Evolutionary conservation across 2,329 filamentous ascomycete genomes (phyloP), one percentile per base, ranked within the genome.

Genomic region (Sarocladium oryzae): DNA sequence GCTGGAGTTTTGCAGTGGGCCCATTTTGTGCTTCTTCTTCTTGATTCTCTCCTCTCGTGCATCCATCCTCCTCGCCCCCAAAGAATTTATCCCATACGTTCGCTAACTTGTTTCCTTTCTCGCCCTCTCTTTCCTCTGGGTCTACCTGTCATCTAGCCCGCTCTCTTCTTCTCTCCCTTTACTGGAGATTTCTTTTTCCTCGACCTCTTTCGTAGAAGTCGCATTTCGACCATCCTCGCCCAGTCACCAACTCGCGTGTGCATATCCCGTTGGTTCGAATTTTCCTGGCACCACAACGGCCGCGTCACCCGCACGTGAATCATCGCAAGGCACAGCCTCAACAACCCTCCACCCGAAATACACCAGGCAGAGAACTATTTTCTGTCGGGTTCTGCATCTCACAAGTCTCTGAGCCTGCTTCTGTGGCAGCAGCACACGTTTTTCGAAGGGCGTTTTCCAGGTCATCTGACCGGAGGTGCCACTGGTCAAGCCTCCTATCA

Each of bases 311-410:
- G 16, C 50, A 51, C 50, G 38, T 51, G 49, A 51, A 45, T 21
- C 50, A 51, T 49, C 46, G 24, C 43, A n/a, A 13, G 28, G 43
- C 43, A 48, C 43, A 32, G 43, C 43, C 43, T 48, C 37, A 49
- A 36, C 43, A 41, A 24, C 35, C n/a, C n/a, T n/a, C n/a, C n/a
- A n/a, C n/a, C 37, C 58, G 57, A 9, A 56, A n/a, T n/a, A n/a
- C n/a, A n/a, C n/a, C n/a, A n/a, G n/a, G n/a, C n/a, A n/a, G n/a
- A n/a, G n/a, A n/a, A n/a, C n/a, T n/a, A n/a, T n/a, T n/a, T n/a
- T n/a, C n/a, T n/a, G n/a, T n/a, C n/a, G n/a, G n/a, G n/a, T n/a
- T n/a, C n/a, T n/a, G n/a, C n/a, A n/a, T 30, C 13, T 13, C 28
- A 30, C 13, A 30, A 13, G 7, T 30, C 7, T 30, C 28, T 7